phyloP scores from a whole-genome alignment of 345 rosid genomes.

The Mallotus nudiflorus region DNA sequence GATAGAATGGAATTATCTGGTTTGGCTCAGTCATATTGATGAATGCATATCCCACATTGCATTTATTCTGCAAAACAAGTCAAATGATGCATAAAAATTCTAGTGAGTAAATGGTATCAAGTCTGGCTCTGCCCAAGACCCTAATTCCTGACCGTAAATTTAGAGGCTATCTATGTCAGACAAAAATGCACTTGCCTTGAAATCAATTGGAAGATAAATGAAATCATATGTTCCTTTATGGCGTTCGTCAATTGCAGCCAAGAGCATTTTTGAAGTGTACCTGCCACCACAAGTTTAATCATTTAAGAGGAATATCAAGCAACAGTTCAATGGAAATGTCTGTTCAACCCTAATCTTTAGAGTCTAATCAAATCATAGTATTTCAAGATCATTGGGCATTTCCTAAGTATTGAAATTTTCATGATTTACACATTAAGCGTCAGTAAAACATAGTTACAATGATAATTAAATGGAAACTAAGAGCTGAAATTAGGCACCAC shows the following conservation, averaged over 20 bases:
- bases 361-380: background rate
- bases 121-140: background rate
- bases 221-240: constrained; percentile 68
- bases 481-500: constrained; percentile 16
- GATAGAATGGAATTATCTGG: constrained; percentile 54
- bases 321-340: background rate
- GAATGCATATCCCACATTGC: constrained; percentile 74
- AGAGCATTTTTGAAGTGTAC: constrained; percentile 74
- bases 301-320: background rate
- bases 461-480: background rate
- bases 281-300: constrained; percentile 31
- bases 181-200: constrained; percentile 48
- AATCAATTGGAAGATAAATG: constrained; percentile 71
- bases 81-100: constrained; percentile 4
- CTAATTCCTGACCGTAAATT: constrained; percentile 5
- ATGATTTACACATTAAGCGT: constrained; percentile 4
- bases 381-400: background rate
- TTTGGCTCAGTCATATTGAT: constrained; percentile 62
- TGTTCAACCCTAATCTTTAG: background rate
- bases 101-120: background rate
- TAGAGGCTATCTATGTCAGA: background rate
- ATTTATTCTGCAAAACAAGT: constrained; percentile 52
- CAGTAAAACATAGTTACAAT: background rate
- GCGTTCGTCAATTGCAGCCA: constrained; percentile 69
- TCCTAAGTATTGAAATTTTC: background rate